Base-by-base conservation (phyloP, 192 early-diverging fungal genomes). In the Mortierella antarctica region DNA sequence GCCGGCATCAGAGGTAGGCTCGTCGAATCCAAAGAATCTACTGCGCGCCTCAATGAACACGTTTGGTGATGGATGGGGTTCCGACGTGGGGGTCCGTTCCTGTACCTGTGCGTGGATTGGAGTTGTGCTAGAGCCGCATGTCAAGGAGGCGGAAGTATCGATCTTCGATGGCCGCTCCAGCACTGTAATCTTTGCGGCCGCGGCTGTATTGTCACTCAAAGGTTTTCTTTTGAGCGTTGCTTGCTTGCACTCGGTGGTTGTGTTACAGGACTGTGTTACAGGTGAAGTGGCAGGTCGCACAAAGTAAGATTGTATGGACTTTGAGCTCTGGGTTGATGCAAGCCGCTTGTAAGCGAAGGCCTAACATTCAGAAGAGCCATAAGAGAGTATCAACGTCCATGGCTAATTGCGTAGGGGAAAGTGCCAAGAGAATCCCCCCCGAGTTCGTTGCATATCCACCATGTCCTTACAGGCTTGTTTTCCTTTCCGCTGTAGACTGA, bases 21-120 rank as follows among this genome's bases (percentile, higher is more conserved):
- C 55, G 44, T 66, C 67, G 44, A 61, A 60, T 13, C 74, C 74
- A 65, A 78, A 78, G 57, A 70, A 78, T n/a, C 74, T 61, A 46
- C 74, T 78, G 8, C 67, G 62, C n/a, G 74, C 47, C 23, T 70
- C 74, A 2, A 78, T 57, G 11, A 78, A 41, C 1, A 61, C 62
- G 8, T 17, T 21, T 4, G 44, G 31, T 15, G 12, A 39, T 11
- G 20, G 42, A 15, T 42, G 53, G 31, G 31, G 31, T 46, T 56
- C 31, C 14, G 31, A 14, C 0, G 47, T 44, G 7, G 48, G 13
- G 15, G 14, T 18, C 13, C 63, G 53, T 31, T 52, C 52, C 13
- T 57, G 67, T 1, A 51, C 31, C 3, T 31, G 31, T 3, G 3
- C 3, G 31, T 31, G 31, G 31, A 31, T 31, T 31, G 31, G 31